Conservation (phyloP, 805 yeast species). For the Hanseniaspora occidentalis region DNA sequence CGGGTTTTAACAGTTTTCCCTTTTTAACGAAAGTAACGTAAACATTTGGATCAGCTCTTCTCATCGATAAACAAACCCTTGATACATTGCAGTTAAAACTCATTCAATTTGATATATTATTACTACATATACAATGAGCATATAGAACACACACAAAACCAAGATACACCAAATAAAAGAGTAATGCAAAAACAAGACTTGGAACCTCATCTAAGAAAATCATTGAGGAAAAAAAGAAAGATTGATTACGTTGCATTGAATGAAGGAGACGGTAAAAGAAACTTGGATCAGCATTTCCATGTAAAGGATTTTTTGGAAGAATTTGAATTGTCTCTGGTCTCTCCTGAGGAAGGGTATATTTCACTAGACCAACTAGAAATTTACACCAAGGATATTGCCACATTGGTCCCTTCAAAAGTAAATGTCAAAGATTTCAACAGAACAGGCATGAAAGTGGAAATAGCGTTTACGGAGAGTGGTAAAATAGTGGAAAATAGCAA, state of each 20-base stretch:
- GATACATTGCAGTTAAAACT: too few relatives aligned
- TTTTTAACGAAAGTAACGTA: too few relatives aligned
- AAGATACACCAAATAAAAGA: too few relatives aligned
- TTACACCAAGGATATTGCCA: not conserved
- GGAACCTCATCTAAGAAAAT: not conserved
- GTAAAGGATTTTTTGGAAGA: conserved; percentile 20
- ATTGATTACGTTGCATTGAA: conserved; percentile 73
- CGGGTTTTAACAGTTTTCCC: too few relatives aligned
- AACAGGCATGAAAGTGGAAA: not conserved
- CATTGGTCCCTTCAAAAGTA: not conserved
- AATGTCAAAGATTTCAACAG: not conserved
- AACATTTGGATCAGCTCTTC: too few relatives aligned
- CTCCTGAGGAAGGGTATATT: conserved; percentile 19
- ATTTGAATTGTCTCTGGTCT: conserved; percentile 8
- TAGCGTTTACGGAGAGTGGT: not conserved
- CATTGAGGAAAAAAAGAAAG: conserved; percentile 35
- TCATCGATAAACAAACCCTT: too few relatives aligned
- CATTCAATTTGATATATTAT: too few relatives aligned
- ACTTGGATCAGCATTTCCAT: conserved; percentile 50
- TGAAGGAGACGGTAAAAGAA: conserved; percentile 48
- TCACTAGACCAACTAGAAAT: not conserved
- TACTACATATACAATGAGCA: too few relatives aligned
- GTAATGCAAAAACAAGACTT: too few relatives aligned
- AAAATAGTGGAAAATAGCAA: not conserved
- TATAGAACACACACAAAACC: too few relatives aligned